Evolutionary conservation across 148 eudicot genomes (phyloP), one percentile per base, ranked within the genome.

Genomic region (Vaccinium macrocarpon): DNA sequence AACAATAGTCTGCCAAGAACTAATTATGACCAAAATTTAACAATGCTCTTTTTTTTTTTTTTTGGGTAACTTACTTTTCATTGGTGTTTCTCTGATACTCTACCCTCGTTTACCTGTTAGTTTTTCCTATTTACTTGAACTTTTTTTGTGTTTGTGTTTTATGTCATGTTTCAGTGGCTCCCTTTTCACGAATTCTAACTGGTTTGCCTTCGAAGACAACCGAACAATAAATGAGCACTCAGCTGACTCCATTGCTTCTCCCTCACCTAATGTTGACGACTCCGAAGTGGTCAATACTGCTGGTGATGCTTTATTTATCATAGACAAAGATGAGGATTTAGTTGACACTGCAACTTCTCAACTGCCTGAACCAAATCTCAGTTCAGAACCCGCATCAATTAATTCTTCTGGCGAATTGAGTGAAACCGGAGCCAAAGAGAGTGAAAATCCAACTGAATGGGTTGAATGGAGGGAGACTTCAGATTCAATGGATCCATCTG

Each of bases 201-300:
- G 98, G 98, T 93, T 97, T 84, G 98, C 97, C 78, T 93, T 94
- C 75, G 97, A 91, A 88, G 95, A 95, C 8, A 90, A 91, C 42
- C 88, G 85, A 57, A 85, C 51, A 66, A 81, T 72, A 79, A 85
- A 89, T 70, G 97, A 93, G 68, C 83, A 71, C 8, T 51, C 85
- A 72, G 86, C 88, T 78, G 92, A 76, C 25, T 80, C 93, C 14
- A 81, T 81, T 78, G 84, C 92, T 82, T 90, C 97, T 32, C 85
- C 92, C 84, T 91, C 94, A 46, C 89, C 93, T 55, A 71, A 64
- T 68, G 85, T 82, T 18, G 93, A 88, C 38, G 86, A 84, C 68
- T 50, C 85, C 12, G 85, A 70, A 53, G 83, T 11, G 12, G 85
- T 56, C 49, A 70, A 83, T 27, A 83, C 82, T 8, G 85, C 76